phyloP scores from a whole-genome alignment of 1,139 yeast species.

The Candida sp. region DNA sequence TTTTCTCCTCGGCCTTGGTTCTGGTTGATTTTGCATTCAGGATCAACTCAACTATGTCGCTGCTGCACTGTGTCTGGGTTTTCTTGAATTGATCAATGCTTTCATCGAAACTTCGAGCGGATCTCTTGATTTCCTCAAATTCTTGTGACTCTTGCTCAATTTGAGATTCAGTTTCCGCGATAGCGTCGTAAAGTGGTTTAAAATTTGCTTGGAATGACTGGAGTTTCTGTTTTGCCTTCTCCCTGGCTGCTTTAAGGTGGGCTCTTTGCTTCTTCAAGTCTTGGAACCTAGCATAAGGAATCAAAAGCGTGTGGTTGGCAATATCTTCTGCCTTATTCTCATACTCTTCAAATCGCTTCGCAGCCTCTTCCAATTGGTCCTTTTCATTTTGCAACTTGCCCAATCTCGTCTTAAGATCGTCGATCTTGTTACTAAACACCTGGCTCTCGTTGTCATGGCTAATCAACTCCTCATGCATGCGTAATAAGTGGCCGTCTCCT shows the following conservation, averaged over 20 bases:
- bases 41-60: slow-evolving; percentile 16
- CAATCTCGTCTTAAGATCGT: slow-evolving; percentile 32
- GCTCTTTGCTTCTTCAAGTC: slow-evolving; percentile 52
- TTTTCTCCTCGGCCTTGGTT: slow-evolving; percentile 26
- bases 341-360: slow-evolving; percentile 40
- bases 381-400: slow-evolving; percentile 34
- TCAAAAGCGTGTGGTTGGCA: slow-evolving; percentile 49
- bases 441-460: slow-evolving; percentile 48
- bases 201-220: slow-evolving; percentile 30
- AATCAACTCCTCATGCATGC: slow-evolving; percentile 62
- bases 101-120: slow-evolving; percentile 9
- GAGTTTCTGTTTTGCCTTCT: slow-evolving; percentile 37
- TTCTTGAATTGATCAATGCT: slow-evolving; percentile 6
- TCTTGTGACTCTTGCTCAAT: slow-evolving; percentile 1
- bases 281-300: slow-evolving; percentile 66
- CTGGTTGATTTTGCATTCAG: slow-evolving; percentile 20
- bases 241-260: slow-evolving; percentile 44
- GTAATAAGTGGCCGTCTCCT: slow-evolving; percentile 61
- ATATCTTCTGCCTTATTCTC: slow-evolving; percentile 48
- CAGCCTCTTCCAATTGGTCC: slow-evolving; percentile 38
- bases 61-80: slow-evolving; percentile 1
- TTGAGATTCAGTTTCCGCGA: slow-evolving; percentile 5
- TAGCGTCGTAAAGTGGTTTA: slow-evolving; percentile 27
- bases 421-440: slow-evolving; percentile 27
- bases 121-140: slow-evolving; percentile 8